Evolutionary conservation across 495 filamentous ascomycete species (phyloP).

Genomic region (Gamarada debralockiae): DNA sequence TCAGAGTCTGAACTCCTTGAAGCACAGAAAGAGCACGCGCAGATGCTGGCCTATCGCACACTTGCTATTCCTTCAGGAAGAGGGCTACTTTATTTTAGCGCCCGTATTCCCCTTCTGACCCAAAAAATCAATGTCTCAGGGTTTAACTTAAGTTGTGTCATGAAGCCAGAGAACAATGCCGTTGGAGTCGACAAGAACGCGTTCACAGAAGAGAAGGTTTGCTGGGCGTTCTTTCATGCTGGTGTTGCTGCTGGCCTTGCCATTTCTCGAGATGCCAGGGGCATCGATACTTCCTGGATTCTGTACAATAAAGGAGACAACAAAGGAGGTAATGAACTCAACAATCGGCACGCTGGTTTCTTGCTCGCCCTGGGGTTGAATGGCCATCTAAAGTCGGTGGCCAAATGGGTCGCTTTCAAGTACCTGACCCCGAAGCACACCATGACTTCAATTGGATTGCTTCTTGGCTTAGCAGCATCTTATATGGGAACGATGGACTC

Average conservation of each 20-base stretch:
- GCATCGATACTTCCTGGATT: slow-evolving; percentile 98
- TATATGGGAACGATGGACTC: slow-evolving; percentile 97
- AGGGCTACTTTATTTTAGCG: slow-evolving; percentile 78
- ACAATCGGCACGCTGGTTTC: slow-evolving; percentile 91
- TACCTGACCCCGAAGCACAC: slow-evolving; percentile 97
- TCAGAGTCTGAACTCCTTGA: slow-evolving; percentile 84
- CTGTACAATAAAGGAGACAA: slow-evolving; percentile 96
- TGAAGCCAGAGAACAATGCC: slow-evolving; percentile 86
- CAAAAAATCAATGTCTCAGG: slow-evolving; percentile 83
- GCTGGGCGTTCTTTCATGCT: slow-evolving; percentile 98
- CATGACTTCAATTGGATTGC: slow-evolving; percentile 95
- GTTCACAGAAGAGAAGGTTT: slow-evolving; percentile 91
- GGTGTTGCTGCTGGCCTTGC: slow-evolving; percentile 87
- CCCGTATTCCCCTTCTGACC: slow-evolving; percentile 79
- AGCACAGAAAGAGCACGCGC: slow-evolving; percentile 84
- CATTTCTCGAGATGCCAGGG: slow-evolving; percentile 84
- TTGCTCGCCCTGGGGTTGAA: slow-evolving; percentile 90
- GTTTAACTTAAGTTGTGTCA: slow-evolving; percentile 82
- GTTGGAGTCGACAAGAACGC: slow-evolving; percentile 78
- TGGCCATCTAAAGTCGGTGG: slow-evolving; percentile 86
- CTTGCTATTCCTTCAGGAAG: slow-evolving; percentile 82
- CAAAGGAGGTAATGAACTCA: slow-evolving; percentile 82
- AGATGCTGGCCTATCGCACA: slow-evolving; percentile 79
- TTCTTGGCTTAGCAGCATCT: slow-evolving; percentile 88
- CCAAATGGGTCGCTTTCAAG: slow-evolving; percentile 98